These are phyloP conservation scores for Santalum album DNA, from an alignment of 164 flowering plant genomes.

Conservation along the genomic window DNA sequence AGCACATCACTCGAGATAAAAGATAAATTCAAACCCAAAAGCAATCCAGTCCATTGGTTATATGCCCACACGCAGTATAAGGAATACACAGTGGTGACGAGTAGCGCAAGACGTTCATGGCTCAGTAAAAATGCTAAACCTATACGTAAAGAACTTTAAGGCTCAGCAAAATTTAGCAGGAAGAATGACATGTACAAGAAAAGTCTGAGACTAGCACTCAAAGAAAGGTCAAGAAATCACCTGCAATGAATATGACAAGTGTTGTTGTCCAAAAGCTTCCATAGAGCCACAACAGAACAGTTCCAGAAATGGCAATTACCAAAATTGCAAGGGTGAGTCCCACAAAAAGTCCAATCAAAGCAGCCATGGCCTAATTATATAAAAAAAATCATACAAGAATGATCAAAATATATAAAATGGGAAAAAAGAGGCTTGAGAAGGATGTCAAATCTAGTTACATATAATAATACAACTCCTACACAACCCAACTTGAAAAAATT, in stretches of 20 bases:
- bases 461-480: too few relatives aligned
- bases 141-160: slow-evolving; percentile 28
- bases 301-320: slow-evolving; percentile 39
- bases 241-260: slow-evolving; percentile 49
- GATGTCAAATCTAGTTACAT: too few relatives aligned
- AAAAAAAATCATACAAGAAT: not conserved
- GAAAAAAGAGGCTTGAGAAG: not conserved
- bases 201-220: slow-evolving; percentile 7
- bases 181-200: not conserved
- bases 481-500: too few relatives aligned
- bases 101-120: slow-evolving; percentile 64
- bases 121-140: slow-evolving; percentile 55
- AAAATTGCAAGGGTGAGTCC: slow-evolving; percentile 51
- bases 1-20: slow-evolving; percentile 86
- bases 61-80: slow-evolving; percentile 66
- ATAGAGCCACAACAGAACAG: slow-evolving; percentile 65
- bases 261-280: slow-evolving; percentile 94
- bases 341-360: slow-evolving; percentile 43
- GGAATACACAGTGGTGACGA: slow-evolving; percentile 60
- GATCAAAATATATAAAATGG: not conserved
- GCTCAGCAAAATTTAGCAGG: not conserved
- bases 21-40: slow-evolving; percentile 67
- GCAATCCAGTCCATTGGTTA: slow-evolving; percentile 80
- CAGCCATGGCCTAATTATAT: slow-evolving; percentile 46
- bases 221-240: slow-evolving; percentile 41